These are phyloP conservation scores for Flaveria linearis DNA, from an alignment of 129 eudicot species.

Conservation along the genomic window DNA sequence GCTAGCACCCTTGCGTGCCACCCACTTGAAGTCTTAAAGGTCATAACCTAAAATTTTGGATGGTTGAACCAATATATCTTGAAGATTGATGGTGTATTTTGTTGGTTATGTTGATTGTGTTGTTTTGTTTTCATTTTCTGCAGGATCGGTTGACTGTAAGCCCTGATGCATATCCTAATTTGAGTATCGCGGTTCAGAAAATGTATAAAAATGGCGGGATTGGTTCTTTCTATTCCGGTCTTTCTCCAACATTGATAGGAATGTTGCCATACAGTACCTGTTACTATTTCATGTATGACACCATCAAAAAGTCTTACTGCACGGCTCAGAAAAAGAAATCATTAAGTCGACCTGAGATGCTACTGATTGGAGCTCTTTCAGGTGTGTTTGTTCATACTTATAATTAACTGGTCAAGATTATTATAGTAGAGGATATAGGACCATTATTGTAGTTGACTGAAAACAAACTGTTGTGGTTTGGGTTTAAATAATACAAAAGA, in stretches of 20 bases:
- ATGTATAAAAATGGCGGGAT: conserved; percentile 76
- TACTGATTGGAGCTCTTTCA: conserved; percentile 86
- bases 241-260: conserved; percentile 84
- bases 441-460: not conserved
- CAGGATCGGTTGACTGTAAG: conserved; percentile 92
- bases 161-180: conserved; percentile 72
- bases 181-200: conserved; percentile 64
- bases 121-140: conserved; percentile 8
- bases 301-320: conserved; percentile 80
- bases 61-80: not conserved
- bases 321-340: conserved; percentile 63
- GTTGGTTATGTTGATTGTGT: not conserved
- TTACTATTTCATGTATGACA: conserved; percentile 95
- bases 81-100: not conserved
- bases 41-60: conserved; percentile 17
- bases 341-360: conserved; percentile 82
- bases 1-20: conserved; percentile 90
- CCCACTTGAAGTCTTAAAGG: conserved; percentile 98
- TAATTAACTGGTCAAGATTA: not conserved
- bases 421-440: not conserved
- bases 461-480: not conserved
- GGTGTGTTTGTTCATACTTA: conserved; percentile 45
- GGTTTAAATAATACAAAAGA: not conserved
- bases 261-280: conserved; percentile 98
- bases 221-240: conserved; percentile 75